Evolutionary conservation across 192 early-diverging fungal species (phyloP), one percentile per base, ranked within the genome.

Genomic region (Funneliformis geosporum): DNA sequence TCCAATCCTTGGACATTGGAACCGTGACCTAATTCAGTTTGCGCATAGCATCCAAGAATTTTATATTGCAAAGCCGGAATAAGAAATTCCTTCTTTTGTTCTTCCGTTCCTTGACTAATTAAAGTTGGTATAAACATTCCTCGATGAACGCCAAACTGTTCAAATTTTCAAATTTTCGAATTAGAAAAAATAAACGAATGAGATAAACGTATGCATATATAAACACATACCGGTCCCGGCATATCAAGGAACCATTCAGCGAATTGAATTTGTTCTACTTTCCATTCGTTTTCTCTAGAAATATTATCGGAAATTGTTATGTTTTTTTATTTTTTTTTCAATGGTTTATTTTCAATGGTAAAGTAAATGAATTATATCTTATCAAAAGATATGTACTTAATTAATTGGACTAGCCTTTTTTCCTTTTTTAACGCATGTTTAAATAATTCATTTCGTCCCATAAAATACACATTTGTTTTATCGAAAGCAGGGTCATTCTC

Each of bases 1-100:
- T 96, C 95, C 43, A 96, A 87, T 5, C 93, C 94, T 87, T 95
- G 92, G 16, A 96, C 91, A 71, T 96, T 96, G 28, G 90, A 91
- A 25, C 93, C 93, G 77, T 94, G 93, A 23, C 86, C 88, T 46
- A 96, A 87, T 86, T 95, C 95, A 2, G 94, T 95, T 82, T 95
- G 94, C 43, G 94, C 93, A 74, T 95, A 95, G 83, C 94, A 95
- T 70, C 94, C 94, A 79, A 95, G 91, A 71, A 96, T 93, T 70
- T 92, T 86, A 80, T 93, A 91, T 25, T 88, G 83, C 47, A 88
- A 75, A 16, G 94, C 94, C 43, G 90, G 92, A 82, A 88, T 86
- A 42, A 95, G 83, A 83, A 93, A 96, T 74, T 91, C 80, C 68
- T 91, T 89, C 75, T 92, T 86, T 86, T 96, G 95, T 86, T 95